Evolutionary conservation across 345 rosid genomes (phyloP).

Genomic region (Anacardium occidentale): DNA sequence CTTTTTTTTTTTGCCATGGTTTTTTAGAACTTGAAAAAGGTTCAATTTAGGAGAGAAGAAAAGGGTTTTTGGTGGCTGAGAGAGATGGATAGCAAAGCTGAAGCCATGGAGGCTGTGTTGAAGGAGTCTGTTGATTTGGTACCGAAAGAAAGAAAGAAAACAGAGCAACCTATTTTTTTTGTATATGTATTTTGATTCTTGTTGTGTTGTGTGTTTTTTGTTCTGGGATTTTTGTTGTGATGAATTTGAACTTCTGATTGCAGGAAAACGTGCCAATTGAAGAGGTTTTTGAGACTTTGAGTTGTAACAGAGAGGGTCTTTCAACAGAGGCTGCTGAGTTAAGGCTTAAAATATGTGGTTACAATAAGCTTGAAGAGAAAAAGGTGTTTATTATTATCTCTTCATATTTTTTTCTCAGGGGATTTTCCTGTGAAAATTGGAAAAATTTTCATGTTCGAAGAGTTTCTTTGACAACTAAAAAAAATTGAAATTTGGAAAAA

Average conservation of each 20-base stretch:
- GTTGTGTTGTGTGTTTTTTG: neutral
- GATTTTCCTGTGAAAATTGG: too few relatives aligned
- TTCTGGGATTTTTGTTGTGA: conserved; percentile 20
- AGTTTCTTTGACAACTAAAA: neutral
- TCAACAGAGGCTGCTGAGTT: conserved; percentile 54
- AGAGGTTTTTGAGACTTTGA: conserved; percentile 60
- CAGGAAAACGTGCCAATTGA: conserved; percentile 68
- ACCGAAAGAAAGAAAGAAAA: conserved; percentile 12
- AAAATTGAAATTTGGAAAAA: neutral
- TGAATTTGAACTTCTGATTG: conserved; percentile 23
- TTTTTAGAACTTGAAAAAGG: conserved; percentile 7
- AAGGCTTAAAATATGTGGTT: conserved; percentile 56
- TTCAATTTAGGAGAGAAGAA: neutral
- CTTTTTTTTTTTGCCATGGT: neutral
- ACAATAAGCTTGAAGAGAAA: conserved; percentile 70
- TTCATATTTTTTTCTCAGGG: neutral
- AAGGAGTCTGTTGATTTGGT: conserved; percentile 77
- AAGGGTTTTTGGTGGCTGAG: neutral
- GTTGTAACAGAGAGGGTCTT: conserved; percentile 56
- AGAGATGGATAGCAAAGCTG: conserved; percentile 48
- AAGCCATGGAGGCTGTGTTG: conserved; percentile 56
- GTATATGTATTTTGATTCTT: neutral
- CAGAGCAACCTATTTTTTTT: conserved; percentile 18
- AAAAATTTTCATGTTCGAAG: neutral
- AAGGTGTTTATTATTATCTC: conserved; percentile 26